A percentile compares a stretch with the other conserved stretches of the same genome.
Evolutionary conservation across 2,329 filamentous ascomycete genomes (phyloP).

Genomic region (Aurifilum marmelostoma): DNA sequence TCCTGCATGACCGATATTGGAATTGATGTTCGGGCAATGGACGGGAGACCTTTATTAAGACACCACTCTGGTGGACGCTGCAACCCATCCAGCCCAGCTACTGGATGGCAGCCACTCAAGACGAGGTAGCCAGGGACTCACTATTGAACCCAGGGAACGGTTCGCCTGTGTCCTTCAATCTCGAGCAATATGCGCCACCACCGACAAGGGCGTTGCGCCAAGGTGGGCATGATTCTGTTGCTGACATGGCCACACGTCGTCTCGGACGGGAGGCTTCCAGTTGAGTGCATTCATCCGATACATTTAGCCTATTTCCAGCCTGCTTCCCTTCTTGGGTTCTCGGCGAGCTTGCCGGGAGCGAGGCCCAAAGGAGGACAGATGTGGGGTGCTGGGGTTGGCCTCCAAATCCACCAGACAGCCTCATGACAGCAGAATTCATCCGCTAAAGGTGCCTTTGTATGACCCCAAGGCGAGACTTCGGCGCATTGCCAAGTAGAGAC

Average conservation of each 20-base stretch:
- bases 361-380: neutral
- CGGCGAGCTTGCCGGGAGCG: neutral
- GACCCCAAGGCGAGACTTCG: neutral
- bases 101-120: neutral
- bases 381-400: neutral
- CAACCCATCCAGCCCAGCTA: neutral
- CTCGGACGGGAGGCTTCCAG: neutral
- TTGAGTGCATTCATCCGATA: neutral
- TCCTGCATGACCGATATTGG: neutral
- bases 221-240: neutral
- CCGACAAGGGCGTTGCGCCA: neutral
- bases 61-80: neutral
- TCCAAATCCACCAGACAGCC: neutral
- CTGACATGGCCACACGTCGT: neutral
- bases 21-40: no score
- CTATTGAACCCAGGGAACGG: neutral
- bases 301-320: constrained; percentile 8
- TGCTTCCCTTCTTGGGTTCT: neutral
- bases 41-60: neutral
- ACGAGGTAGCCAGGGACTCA: neutral
- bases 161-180: neutral
- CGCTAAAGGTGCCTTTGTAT: neutral
- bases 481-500: neutral
- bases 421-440: neutral
- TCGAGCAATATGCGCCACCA: neutral